Percentiles rank a stretch among this genome's conserved stretches.
Evolutionary conservation across 129 eudicot species (phyloP).

Genomic region (Deinandra increscens): DNA sequence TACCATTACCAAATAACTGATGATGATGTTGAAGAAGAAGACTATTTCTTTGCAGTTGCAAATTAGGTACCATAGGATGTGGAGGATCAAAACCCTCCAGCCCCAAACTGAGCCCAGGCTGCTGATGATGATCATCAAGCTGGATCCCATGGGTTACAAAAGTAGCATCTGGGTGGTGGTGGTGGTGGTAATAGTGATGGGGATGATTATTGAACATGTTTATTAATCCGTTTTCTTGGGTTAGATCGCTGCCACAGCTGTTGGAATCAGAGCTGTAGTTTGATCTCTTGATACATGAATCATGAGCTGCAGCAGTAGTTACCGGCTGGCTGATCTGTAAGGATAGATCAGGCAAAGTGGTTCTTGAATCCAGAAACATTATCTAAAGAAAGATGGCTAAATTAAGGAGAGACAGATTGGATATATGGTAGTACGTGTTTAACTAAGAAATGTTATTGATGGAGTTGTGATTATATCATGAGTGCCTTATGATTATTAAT

Average conservation of each 20-base stretch:
- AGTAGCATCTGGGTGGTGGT: conserved; percentile 7
- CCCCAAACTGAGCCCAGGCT: conserved; percentile 63
- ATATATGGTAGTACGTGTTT: background rate
- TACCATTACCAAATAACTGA: too few species aligned
- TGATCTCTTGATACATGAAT: background rate
- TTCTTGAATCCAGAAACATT: conserved; percentile 21
- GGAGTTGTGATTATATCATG: conserved; percentile 55
- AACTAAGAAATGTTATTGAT: background rate
- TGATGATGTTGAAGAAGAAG: conserved; percentile 29
- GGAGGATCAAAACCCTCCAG: conserved; percentile 29
- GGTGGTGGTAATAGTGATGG: too few species aligned
- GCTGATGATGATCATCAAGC: conserved; percentile 37
- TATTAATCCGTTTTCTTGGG: conserved; percentile 51
- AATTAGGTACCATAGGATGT: conserved; percentile 17
- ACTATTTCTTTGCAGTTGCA: conserved; percentile 28
- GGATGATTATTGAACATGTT: conserved; percentile 25
- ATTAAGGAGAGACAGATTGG: conserved; percentile 17
- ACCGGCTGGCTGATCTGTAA: conserved; percentile 73
- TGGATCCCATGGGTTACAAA: conserved; percentile 7
- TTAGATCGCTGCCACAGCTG: conserved; percentile 70
- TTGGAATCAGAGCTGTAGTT: conserved; percentile 49
- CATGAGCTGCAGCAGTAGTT: too few species aligned
- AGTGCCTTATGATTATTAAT: conserved; percentile 80
- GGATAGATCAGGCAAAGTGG: conserved; percentile 61
- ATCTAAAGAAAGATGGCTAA: background rate